Evolutionary conservation across 2,329 filamentous ascomycete genomes (phyloP).

Genomic region (Colletotrichum neosansevieriae): DNA sequence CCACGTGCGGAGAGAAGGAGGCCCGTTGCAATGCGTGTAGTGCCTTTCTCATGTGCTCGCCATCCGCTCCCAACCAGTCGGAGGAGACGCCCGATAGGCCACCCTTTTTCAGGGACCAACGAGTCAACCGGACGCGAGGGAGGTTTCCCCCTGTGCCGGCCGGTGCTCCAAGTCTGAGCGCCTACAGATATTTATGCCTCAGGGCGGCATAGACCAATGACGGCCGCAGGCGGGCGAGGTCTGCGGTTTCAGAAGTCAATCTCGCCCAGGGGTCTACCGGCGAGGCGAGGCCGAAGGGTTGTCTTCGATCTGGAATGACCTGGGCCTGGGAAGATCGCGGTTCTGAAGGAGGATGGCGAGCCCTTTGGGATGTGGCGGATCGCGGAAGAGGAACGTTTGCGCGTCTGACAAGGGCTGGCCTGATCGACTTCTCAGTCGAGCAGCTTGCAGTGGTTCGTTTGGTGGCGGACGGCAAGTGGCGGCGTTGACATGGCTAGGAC

Average conservation of each 20-base stretch:
- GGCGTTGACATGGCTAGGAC: background rate
- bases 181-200: conserved; percentile 40
- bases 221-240: conserved; percentile 30
- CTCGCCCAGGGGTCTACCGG: conserved; percentile 37
- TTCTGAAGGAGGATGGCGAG: conserved; percentile 1
- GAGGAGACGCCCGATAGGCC: conserved; percentile 31
- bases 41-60: background rate
- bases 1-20: conserved; percentile 34
- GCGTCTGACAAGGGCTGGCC: conserved; percentile 26
- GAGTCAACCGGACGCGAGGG: conserved; percentile 33
- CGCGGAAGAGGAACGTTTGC: conserved; percentile 25
- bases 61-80: conserved; percentile 31
- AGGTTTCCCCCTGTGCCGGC: conserved; percentile 31
- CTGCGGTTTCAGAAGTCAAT: conserved; percentile 42
- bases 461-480: conserved; percentile 19
- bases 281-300: conserved; percentile 33
- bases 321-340: conserved; percentile 35
- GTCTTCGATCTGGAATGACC: conserved; percentile 26
- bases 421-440: conserved; percentile 17
- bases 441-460: conserved; percentile 29
- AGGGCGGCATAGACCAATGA: conserved; percentile 36
- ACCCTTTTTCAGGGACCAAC: conserved; percentile 33
- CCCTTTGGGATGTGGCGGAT: conserved; percentile 15
- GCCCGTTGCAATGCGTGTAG: conserved; percentile 18
- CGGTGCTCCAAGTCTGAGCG: conserved; percentile 39